Percentiles rank a stretch among this genome's conserved stretches.
Evolutionary conservation across 2,329 filamentous ascomycete species (phyloP).

Genomic region (Penicillium corylophilum): DNA sequence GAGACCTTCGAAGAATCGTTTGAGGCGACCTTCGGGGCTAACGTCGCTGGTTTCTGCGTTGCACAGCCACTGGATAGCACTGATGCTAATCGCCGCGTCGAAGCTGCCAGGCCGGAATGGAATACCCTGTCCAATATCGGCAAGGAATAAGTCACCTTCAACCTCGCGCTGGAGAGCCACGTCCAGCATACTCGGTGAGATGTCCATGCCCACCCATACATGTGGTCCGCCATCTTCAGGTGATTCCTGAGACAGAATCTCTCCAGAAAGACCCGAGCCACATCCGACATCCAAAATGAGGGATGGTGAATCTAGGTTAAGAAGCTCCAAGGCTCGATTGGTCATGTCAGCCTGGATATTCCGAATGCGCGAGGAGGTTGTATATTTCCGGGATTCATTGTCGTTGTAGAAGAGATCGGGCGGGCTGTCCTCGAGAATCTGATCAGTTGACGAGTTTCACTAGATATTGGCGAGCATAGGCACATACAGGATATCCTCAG

Average conservation of each 20-base stretch:
- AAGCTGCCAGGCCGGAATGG: constrained; percentile 91
- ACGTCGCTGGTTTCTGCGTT: constrained; percentile 90
- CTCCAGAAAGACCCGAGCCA: constrained; percentile 88
- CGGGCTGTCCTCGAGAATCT: constrained; percentile 56
- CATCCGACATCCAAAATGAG: constrained; percentile 96
- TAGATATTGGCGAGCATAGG: constrained; percentile 5
- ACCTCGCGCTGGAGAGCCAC: constrained; percentile 88
- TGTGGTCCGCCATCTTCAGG: constrained; percentile 78
- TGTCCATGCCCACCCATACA: constrained; percentile 96
- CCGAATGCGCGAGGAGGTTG: constrained; percentile 90
- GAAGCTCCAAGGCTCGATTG: constrained; percentile 84
- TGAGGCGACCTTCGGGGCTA: constrained; percentile 71
- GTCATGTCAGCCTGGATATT: constrained; percentile 96
- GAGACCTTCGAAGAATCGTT: constrained; percentile 86
- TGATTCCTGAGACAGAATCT: constrained; percentile 76
- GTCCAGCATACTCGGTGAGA: constrained; percentile 94
- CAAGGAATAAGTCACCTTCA: constrained; percentile 88
- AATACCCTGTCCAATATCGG: constrained; percentile 92
- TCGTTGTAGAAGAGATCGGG: constrained; percentile 98
- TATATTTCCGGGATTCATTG: constrained; percentile 93
- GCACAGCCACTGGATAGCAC: constrained; percentile 97
- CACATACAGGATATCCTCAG: constrained; percentile 85
- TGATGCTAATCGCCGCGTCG: constrained; percentile 92
- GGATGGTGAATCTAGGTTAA: constrained; percentile 74
- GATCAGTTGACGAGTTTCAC: constrained; percentile 32